Evolutionary conservation across 2,329 filamentous ascomycete genomes (phyloP).

Genomic region (Penicillium sp.): DNA sequence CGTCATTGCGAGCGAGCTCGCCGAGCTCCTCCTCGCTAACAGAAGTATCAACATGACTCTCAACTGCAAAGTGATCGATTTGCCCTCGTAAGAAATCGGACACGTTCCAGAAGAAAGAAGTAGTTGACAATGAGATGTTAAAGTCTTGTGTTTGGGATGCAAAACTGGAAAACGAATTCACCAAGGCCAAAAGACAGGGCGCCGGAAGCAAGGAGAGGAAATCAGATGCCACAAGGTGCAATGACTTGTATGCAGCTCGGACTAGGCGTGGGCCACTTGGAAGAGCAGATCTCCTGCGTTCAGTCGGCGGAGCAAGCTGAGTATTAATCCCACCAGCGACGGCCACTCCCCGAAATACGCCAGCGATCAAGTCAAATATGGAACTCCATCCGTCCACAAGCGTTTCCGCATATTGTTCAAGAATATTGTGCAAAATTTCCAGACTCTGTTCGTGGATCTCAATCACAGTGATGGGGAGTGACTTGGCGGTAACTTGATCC

Average conservation of each 20-base stretch:
- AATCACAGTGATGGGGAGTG: constrained; percentile 66
- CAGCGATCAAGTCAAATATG: constrained; percentile 82
- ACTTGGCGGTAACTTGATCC: constrained; percentile 58
- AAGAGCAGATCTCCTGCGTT: constrained; percentile 29
- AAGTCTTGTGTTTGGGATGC: constrained; percentile 87
- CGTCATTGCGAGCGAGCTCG: constrained; percentile 62
- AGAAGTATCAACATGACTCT: constrained; percentile 46
- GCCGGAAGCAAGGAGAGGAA: constrained; percentile 76
- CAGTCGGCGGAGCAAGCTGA: constrained; percentile 14
- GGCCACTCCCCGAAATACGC: constrained; percentile 66
- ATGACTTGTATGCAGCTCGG: constrained; percentile 81
- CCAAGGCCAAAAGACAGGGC: constrained; percentile 73
- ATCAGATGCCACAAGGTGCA: constrained; percentile 93
- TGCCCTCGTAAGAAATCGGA: constrained; percentile 76
- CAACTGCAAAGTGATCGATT: constrained; percentile 47
- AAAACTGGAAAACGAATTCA: constrained; percentile 88
- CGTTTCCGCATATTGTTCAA: constrained; percentile 87
- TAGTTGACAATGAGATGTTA: constrained; percentile 92
- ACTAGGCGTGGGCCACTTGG: constrained; percentile 71
- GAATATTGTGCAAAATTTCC: constrained; percentile 76
- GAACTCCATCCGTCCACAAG: constrained; percentile 82
- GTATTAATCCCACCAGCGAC: constrained; percentile 42
- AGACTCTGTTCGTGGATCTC: constrained; percentile 81
- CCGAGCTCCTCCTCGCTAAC: constrained; percentile 61
- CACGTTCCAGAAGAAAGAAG: constrained; percentile 94